Percentiles rank a stretch among this genome's conserved stretches.
phyloP scores from a whole-genome alignment of 345 rosid species.

The Eucalyptus viminalis region DNA sequence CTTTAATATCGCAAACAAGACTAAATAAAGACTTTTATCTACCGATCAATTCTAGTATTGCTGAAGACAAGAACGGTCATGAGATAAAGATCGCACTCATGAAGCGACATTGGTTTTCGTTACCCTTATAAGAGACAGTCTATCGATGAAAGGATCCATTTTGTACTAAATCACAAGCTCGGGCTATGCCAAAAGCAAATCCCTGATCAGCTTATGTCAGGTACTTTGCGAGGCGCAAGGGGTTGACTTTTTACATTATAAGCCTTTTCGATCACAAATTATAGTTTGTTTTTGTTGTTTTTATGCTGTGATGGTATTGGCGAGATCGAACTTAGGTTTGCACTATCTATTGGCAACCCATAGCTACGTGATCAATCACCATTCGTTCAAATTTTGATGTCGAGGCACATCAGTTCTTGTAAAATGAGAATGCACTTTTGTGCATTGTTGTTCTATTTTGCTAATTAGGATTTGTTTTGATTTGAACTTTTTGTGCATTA shows the following conservation, averaged over 20 bases:
- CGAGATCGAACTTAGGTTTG: too few relatives aligned
- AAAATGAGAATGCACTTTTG: too few relatives aligned
- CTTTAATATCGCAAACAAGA: background rate
- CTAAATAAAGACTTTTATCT: background rate
- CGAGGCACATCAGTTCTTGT: too few relatives aligned
- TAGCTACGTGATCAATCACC: too few relatives aligned
- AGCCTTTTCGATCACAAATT: background rate
- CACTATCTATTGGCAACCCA: too few relatives aligned
- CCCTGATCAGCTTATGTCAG: background rate
- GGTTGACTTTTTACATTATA: background rate
- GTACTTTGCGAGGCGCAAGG: accelerated
- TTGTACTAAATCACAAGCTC: background rate
- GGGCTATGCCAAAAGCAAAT: background rate
- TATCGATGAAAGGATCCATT: background rate
- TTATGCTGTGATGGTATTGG: too few relatives aligned
- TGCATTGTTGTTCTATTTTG: too few relatives aligned
- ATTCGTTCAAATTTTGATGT: too few relatives aligned
- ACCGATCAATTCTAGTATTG: accelerated
- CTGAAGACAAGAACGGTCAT: background rate
- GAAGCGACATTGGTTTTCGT: background rate
- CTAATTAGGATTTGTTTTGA: too few relatives aligned
- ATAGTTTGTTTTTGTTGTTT: background rate
- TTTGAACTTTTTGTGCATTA: too few relatives aligned
- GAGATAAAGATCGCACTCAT: background rate
- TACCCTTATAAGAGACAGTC: background rate